Conservation (phyloP, 148 eudicot species). For the Fagopyrum tataricum region DNA sequence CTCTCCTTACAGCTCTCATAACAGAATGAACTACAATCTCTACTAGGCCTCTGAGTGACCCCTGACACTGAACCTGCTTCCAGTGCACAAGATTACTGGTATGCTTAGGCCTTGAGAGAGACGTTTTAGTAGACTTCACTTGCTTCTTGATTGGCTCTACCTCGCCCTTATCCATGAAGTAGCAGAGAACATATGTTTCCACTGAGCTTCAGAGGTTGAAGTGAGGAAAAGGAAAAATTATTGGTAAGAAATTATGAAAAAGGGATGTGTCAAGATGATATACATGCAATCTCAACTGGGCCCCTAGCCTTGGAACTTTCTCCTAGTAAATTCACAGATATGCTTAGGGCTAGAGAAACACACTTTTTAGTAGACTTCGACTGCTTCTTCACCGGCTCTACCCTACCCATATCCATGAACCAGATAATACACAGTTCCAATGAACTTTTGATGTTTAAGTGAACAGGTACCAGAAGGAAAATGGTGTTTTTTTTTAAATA, state of each 20-base stretch:
- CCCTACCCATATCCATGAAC: no score
- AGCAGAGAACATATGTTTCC: neutral
- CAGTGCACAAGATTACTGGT: neutral
- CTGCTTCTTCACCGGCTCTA: no score
- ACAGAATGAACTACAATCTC: neutral
- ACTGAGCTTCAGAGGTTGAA: neutral
- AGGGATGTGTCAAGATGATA: neutral
- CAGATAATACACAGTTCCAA: no score
- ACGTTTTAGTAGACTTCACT: neutral
- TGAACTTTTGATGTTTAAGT: no score
- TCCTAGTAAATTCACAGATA: no score
- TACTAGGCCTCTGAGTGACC: no score
- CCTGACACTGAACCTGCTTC: neutral
- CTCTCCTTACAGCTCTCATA: no score
- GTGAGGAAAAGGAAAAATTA: neutral
- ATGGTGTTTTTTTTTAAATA: no score
- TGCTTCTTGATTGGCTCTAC: neutral
- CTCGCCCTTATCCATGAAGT: neutral
- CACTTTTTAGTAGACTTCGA: no score
- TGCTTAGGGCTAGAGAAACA: no score
- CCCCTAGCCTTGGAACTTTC: no score
- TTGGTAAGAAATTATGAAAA: neutral
- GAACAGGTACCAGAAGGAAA: no score
- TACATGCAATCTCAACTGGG: neutral
- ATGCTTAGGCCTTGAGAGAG: neutral